Conservation (phyloP, 257 asterid species). For the Solanum clarkiae region DNA sequence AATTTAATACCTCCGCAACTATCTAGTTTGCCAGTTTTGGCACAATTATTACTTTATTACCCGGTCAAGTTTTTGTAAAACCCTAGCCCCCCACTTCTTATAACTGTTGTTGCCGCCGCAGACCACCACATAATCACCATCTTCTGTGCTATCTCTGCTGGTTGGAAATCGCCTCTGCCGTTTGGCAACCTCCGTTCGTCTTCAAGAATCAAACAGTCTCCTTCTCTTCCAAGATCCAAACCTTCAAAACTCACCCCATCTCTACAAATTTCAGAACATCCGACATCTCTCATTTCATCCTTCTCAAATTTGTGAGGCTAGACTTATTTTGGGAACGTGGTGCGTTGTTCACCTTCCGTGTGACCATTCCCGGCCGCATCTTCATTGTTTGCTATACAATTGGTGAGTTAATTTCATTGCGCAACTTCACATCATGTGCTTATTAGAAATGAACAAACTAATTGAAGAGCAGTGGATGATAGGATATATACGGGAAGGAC, state of each 20-base stretch:
- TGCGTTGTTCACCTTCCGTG: neutral
- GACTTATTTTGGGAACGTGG: neutral
- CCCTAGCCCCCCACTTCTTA: neutral
- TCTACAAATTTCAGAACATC: neutral
- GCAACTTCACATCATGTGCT: slow-evolving; percentile 16
- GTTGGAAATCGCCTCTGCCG: neutral
- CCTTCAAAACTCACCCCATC: neutral
- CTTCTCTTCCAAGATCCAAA: neutral
- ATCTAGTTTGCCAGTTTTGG: neutral
- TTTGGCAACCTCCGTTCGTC: neutral
- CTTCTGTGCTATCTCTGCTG: neutral
- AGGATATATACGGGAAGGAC: neutral
- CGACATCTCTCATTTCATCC: neutral
- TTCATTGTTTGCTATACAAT: slow-evolving; percentile 47
- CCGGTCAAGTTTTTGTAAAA: neutral
- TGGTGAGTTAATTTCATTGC: slow-evolving; percentile 39
- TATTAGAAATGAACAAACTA: slow-evolving; percentile 11
- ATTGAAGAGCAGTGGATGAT: slow-evolving; percentile 4
- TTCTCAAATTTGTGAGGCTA: neutral
- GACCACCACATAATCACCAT: neutral
- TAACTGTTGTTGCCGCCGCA: neutral
- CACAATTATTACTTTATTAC: neutral
- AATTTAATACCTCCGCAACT: neutral
- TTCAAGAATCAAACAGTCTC: neutral
- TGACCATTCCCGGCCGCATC: slow-evolving; percentile 14